Percentiles rank a stretch among this genome's conserved stretches.
Evolutionary conservation across 2,329 filamentous ascomycete genomes (phyloP).

Genomic region (Karstenula rhodostoma): DNA sequence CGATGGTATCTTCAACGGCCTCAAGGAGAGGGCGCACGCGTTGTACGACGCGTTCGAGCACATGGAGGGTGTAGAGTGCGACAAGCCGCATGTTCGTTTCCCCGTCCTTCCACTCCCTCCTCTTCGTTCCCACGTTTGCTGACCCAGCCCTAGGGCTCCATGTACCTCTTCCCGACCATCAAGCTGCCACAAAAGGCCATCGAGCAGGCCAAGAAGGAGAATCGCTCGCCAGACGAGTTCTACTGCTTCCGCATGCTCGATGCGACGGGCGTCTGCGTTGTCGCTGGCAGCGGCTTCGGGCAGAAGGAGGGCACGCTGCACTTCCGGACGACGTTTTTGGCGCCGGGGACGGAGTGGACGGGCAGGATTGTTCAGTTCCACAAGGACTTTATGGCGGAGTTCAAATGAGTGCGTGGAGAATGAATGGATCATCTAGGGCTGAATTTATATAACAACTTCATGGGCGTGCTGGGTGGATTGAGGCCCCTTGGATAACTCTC

Average conservation of each 20-base stretch:
- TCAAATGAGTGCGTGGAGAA: slow-evolving; percentile 43
- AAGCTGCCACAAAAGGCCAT: slow-evolving; percentile 77
- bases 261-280: slow-evolving; percentile 92
- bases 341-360: slow-evolving; percentile 95
- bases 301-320: slow-evolving; percentile 91
- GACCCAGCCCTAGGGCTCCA: slow-evolving; percentile 71
- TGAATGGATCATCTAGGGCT: not conserved
- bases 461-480: not conserved
- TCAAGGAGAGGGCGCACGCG: slow-evolving; percentile 81
- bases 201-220: slow-evolving; percentile 76
- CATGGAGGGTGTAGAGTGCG: slow-evolving; percentile 96
- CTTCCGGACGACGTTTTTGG: slow-evolving; percentile 96
- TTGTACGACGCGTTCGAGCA: slow-evolving; percentile 88
- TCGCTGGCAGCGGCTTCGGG: slow-evolving; percentile 91
- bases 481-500: not conserved
- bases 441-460: not conserved
- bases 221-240: slow-evolving; percentile 85
- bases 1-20: slow-evolving; percentile 78
- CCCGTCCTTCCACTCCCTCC: not conserved
- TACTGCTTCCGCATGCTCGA: slow-evolving; percentile 93
- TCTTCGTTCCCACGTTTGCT: slow-evolving; percentile 11
- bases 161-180: slow-evolving; percentile 99
- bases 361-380: slow-evolving; percentile 89
- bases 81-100: slow-evolving; percentile 71
- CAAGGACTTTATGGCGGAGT: slow-evolving; percentile 88